A percentile compares a stretch with the other conserved stretches of the same genome.
Evolutionary conservation across 1,139 yeast species (phyloP).

Genomic region (Schwanniomyces etchellsii): DNA sequence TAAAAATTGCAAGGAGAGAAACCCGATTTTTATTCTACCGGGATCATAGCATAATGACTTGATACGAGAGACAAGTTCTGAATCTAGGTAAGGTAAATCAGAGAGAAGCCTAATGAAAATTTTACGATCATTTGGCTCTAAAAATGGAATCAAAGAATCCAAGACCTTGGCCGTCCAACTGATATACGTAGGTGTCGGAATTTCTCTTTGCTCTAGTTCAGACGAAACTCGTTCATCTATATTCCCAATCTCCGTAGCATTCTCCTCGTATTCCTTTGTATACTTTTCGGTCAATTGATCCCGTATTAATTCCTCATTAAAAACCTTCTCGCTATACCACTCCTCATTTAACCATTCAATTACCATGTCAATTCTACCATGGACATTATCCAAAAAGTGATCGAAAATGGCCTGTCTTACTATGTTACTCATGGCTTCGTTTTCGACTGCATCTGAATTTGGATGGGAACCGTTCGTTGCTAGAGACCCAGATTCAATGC

Average conservation of each 20-base stretch:
- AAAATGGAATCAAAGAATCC: slow-evolving; percentile 76
- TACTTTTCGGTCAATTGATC: slow-evolving; percentile 11
- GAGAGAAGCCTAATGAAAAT: slow-evolving; percentile 76
- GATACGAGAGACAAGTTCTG: slow-evolving; percentile 55
- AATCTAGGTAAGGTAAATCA: slow-evolving; percentile 75
- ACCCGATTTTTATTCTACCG: slow-evolving; percentile 71
- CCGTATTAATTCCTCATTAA: slow-evolving; percentile 22
- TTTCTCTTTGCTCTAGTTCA: slow-evolving; percentile 9
- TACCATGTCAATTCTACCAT: slow-evolving; percentile 66
- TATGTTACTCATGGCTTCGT: slow-evolving; percentile 46
- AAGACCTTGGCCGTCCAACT: slow-evolving; percentile 69
- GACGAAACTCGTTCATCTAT: slow-evolving; percentile 8
- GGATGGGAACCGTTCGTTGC: slow-evolving; percentile 16
- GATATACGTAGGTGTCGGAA: slow-evolving; percentile 46
- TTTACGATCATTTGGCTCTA: slow-evolving; percentile 76
- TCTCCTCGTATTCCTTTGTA: slow-evolving; percentile 10
- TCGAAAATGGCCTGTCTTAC: slow-evolving; percentile 68
- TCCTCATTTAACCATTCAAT: slow-evolving; percentile 96
- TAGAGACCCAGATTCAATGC: slow-evolving; percentile 13
- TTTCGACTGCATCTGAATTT: slow-evolving; percentile 14
- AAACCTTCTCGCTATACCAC: slow-evolving; percentile 72
- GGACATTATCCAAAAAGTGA: slow-evolving; percentile 70
- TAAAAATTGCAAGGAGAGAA: slow-evolving; percentile 72
- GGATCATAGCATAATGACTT: slow-evolving; percentile 84
- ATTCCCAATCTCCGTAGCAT: slow-evolving; percentile 3